Percentiles rank a stretch among this genome's conserved stretches.
phyloP scores from a whole-genome alignment of 306 rosid species.

The Acacia crassicarpa region DNA sequence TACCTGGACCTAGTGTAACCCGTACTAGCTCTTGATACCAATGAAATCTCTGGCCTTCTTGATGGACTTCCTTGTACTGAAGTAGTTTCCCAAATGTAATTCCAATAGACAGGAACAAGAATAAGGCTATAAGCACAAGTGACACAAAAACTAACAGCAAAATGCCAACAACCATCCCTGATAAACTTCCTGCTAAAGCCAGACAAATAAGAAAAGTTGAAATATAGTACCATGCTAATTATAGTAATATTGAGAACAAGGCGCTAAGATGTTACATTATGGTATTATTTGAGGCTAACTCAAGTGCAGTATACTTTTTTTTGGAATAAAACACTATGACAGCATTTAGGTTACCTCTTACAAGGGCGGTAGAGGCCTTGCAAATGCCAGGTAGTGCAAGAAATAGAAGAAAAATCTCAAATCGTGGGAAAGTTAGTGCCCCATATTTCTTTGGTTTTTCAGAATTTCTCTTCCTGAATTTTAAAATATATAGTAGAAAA shows the following conservation, averaged over 20 bases:
- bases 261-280: background rate
- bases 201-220: constrained; percentile 26
- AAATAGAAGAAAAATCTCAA: constrained; percentile 76
- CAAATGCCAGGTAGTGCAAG: constrained; percentile 75
- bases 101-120: constrained; percentile 81
- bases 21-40: constrained; percentile 88
- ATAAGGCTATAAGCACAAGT: constrained; percentile 56
- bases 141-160: constrained; percentile 49
- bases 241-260: too few species aligned
- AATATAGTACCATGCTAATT: background rate
- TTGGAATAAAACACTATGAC: background rate
- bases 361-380: constrained; percentile 65
- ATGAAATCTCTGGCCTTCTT: constrained; percentile 63
- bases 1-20: constrained; percentile 86
- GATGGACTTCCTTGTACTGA: constrained; percentile 95
- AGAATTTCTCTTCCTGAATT: constrained; percentile 59
- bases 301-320: background rate
- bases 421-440: constrained; percentile 82
- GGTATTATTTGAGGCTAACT: background rate
- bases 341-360: constrained; percentile 51
- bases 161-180: constrained; percentile 63
- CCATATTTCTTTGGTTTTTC: constrained; percentile 59
- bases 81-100: constrained; percentile 84
- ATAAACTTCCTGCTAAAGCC: constrained; percentile 56
- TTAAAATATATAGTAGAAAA: constrained; percentile 61